These are phyloP conservation scores for Helicocarpus griseus DNA, from an alignment of 2,329 filamentous ascomycete genomes.

Conservation along the genomic window DNA sequence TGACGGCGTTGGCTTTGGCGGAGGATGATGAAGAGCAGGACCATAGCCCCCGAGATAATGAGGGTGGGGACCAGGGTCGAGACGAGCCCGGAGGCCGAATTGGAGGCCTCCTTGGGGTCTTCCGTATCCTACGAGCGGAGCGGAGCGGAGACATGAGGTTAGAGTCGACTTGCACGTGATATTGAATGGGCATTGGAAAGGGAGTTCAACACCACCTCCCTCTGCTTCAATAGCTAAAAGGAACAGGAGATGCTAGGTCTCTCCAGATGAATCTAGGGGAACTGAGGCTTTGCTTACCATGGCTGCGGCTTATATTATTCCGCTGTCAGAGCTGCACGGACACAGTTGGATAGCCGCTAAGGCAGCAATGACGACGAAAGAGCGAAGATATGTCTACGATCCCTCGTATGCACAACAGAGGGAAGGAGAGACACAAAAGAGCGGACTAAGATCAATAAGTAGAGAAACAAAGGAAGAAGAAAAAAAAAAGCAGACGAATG, in stretches of 20 bases:
- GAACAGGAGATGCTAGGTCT: too few species aligned
- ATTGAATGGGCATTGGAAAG: too few species aligned
- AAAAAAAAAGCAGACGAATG: slow-evolving; percentile 3
- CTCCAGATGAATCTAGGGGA: too few species aligned
- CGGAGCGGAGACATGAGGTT: background rate
- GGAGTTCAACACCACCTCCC: too few species aligned
- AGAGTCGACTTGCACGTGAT: background rate
- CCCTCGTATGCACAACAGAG: background rate
- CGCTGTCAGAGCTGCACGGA: background rate
- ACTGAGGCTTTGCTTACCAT: background rate
- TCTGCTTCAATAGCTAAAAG: slow-evolving; percentile 1
- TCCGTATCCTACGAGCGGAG: slow-evolving; percentile 8
- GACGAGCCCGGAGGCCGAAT: slow-evolving; percentile 36
- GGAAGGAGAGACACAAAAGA: background rate
- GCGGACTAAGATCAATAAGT: background rate
- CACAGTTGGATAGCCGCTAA: background rate
- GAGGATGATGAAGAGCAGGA: slow-evolving; percentile 42
- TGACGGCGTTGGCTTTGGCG: slow-evolving; percentile 40
- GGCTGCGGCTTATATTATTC: background rate
- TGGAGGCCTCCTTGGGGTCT: slow-evolving; percentile 9
- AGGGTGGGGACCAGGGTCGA: slow-evolving; percentile 41
- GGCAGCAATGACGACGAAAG: background rate
- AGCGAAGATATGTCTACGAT: background rate
- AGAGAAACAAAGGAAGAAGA: background rate
- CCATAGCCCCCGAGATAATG: slow-evolving; percentile 35